Evolutionary conservation across 495 filamentous ascomycete genomes (phyloP).

Genomic region (Baudoinia panamericana): DNA sequence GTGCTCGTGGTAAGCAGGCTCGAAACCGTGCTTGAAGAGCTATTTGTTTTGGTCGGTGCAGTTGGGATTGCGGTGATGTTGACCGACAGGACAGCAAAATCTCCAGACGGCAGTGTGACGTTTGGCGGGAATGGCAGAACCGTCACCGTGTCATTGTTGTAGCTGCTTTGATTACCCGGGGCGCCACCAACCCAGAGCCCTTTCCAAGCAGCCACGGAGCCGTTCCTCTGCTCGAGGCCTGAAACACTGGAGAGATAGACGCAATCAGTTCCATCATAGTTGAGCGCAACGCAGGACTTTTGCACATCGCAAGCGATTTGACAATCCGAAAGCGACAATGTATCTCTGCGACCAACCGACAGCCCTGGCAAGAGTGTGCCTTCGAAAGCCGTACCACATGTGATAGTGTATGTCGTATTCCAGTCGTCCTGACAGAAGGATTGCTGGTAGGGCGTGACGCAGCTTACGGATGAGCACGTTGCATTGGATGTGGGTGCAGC

Average conservation of each 20-base stretch:
- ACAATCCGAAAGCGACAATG: neutral
- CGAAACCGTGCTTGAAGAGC: no score
- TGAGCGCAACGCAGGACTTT: constrained; percentile 5
- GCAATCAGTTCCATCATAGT: constrained; percentile 2
- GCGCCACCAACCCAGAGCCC: constrained; percentile 6
- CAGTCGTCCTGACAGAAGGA: neutral
- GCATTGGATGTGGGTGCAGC: neutral
- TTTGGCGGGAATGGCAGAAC: neutral
- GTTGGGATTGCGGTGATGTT: neutral
- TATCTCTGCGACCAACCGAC: neutral
- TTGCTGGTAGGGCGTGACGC: constrained; percentile 1
- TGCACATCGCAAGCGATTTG: constrained; percentile 1
- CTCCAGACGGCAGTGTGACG: neutral
- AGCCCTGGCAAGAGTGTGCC: constrained; percentile 2
- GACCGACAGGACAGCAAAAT: neutral
- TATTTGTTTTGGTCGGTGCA: neutral
- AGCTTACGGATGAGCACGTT: constrained; percentile 3
- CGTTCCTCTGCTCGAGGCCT: constrained; percentile 2
- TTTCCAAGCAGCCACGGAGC: constrained; percentile 13
- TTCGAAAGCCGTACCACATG: constrained; percentile 5
- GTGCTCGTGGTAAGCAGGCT: neutral
- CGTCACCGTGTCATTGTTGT: neutral
- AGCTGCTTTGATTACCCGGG: neutral
- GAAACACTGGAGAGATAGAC: constrained; percentile 4
- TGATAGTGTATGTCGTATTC: constrained; percentile 4